Evolutionary conservation across 148 eudicot genomes (phyloP), one percentile per base, ranked within the genome.

Genomic region (Camellia sinensis): DNA sequence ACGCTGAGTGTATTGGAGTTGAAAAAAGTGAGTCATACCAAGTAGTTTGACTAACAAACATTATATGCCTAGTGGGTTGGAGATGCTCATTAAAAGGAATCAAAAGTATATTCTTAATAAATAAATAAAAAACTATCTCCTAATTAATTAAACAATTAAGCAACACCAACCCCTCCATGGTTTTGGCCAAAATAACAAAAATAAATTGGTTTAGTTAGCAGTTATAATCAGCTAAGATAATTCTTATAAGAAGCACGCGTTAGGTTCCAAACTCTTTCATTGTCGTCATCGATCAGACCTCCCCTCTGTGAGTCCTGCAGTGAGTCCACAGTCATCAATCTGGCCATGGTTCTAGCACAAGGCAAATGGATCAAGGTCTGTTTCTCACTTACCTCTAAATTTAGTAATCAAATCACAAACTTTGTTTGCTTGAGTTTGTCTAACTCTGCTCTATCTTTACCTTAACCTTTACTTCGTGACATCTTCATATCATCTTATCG

Each of bases 281-380:
- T 56, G 22, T n/a, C 9, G 8, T 41, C 77, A 21, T 74, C 77
- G 15, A 59, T 59, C 6, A 19, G 66, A 41, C 15, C 9, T 59
- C 12, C 44, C 12, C 10, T 63, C 67, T 29, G 37, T 29, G 37
- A 29, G 37, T 29, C 37, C 67, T 21, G 29, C 45, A 18, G 50
- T 2, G 74, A 72, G 29, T 41, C 21, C 9, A 8, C 63, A 29
- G 1, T 45, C 59, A 5, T 59, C 6, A n/a, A 13, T 21, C 37
- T 72, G 72, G 57, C 65, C 74, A 85, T 87, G 87, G 86, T 75
- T 67, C 17, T 74, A 7, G n/a, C 85, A 13, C 82, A 83, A 62
- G 84, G 87, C 77, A 83, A 83, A 78, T 87, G 89, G 89, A 56
- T 83, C 68, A 87, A 87, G 89, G 89, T 87, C 21, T 54, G 67